phyloP scores from a whole-genome alignment of 371 early-diverging fungal species.

The Lichtheimia ornata region DNA sequence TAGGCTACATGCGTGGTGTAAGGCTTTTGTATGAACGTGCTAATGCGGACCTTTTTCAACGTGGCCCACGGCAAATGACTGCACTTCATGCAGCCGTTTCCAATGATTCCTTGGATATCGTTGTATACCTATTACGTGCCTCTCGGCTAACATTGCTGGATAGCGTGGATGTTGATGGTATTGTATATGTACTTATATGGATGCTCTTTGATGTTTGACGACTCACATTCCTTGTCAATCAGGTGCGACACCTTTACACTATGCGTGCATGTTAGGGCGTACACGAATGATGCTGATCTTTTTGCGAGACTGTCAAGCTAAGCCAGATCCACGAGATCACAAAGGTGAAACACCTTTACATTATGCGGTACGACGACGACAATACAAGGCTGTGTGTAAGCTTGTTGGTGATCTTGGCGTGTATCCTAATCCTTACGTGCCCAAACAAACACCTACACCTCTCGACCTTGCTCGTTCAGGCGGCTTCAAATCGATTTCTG shows the following conservation, averaged over 20 bases:
- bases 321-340: constrained; percentile 24
- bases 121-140: constrained; percentile 21
- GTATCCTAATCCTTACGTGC: constrained; percentile 39
- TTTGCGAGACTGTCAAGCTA: constrained; percentile 22
- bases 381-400: constrained; percentile 24
- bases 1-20: constrained; percentile 36
- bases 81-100: constrained; percentile 42
- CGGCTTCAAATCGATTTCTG: constrained; percentile 26
- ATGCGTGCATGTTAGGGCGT: constrained; percentile 42
- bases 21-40: constrained; percentile 31
- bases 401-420: constrained; percentile 36
- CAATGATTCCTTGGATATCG: constrained; percentile 30
- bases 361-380: constrained; percentile 40
- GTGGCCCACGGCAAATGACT: constrained; percentile 33
- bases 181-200: background rate
- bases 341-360: constrained; percentile 48
- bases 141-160: constrained; percentile 24
- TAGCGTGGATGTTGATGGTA: constrained; percentile 32
- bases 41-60: constrained; percentile 17
- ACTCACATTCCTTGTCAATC: background rate
- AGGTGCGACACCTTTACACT: constrained; percentile 51
- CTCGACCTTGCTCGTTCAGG: constrained; percentile 40
- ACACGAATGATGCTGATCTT: constrained; percentile 27
- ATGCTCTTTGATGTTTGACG: background rate
- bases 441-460: constrained; percentile 37